Percentiles rank a stretch among this genome's conserved stretches.
Conservation (phyloP, 176 grass and related monocot genomes). For the Eragrostis curvula region DNA sequence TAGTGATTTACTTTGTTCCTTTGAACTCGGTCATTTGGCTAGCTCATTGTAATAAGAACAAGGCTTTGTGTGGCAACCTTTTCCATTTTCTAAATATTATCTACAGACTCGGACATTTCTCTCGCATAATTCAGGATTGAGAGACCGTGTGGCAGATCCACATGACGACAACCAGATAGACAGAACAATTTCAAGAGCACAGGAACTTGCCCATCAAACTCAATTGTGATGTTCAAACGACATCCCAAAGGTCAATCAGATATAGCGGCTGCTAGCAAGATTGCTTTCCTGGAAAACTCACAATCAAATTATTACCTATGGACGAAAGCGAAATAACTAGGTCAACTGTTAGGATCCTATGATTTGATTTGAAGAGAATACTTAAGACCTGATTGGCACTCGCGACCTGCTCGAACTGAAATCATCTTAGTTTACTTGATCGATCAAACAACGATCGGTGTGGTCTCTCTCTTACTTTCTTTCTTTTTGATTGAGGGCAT, state of each 20-base stretch:
- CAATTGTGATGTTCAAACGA: not conserved
- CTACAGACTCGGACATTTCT: no score
- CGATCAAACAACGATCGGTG: slow-evolving; percentile 16
- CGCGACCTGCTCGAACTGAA: slow-evolving; percentile 33
- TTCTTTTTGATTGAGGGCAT: no score
- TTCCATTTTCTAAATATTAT: no score
- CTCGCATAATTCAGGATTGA: not conserved
- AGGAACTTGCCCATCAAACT: slow-evolving; percentile 19
- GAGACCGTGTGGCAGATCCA: not conserved
- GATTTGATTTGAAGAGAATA: slow-evolving; percentile 17
- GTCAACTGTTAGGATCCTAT: not conserved
- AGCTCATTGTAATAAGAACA: no score
- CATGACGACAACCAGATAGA: slow-evolving; percentile 6
- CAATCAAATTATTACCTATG: not conserved
- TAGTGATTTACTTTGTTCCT: no score
- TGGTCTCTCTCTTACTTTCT: no score
- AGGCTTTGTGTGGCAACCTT: no score
- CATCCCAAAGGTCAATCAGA: slow-evolving; percentile 5
- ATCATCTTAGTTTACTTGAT: not conserved
- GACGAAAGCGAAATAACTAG: slow-evolving; percentile 30
- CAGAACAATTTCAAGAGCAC: not conserved
- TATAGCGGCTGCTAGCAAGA: not conserved
- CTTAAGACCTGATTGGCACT: slow-evolving; percentile 34
- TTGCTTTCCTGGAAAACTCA: not conserved
- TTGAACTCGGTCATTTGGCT: no score